Evolutionary conservation across 331 rosid genomes (phyloP).

Genomic region (Dryas integrifolia): DNA sequence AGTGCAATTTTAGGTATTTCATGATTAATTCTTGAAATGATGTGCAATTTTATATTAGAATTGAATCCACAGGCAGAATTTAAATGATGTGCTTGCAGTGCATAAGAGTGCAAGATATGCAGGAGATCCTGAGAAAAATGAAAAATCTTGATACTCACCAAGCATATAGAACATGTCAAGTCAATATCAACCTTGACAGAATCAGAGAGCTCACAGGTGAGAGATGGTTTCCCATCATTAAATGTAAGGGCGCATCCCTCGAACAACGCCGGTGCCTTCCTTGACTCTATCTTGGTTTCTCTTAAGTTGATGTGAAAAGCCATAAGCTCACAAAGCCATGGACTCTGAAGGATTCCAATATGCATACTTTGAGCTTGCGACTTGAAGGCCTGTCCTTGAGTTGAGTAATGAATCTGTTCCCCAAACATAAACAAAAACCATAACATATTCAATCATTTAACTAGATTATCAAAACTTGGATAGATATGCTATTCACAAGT

Average conservation of each 20-base stretch:
- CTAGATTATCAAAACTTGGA: not conserved
- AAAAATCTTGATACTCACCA: constrained; percentile 58
- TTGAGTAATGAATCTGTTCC: constrained; percentile 82
- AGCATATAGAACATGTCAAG: constrained; percentile 83
- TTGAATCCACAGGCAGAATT: not conserved
- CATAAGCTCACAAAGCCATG: constrained; percentile 90
- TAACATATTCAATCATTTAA: not conserved
- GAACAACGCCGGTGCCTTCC: constrained; percentile 41
- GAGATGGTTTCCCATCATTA: constrained; percentile 71
- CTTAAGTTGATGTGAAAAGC: constrained; percentile 77
- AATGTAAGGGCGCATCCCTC: constrained; percentile 58
- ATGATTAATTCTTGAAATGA: not conserved
- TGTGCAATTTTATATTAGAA: not conserved
- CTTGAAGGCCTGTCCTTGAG: constrained; percentile 86
- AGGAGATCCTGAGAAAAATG: not conserved
- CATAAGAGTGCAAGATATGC: not conserved
- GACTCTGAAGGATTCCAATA: constrained; percentile 86
- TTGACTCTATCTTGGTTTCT: constrained; percentile 41
- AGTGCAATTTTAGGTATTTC: not conserved
- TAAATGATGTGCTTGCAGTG: not conserved
- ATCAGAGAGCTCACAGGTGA: constrained; percentile 69
- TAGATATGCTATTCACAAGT: not conserved
- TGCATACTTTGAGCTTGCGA: constrained; percentile 78
- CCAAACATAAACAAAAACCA: constrained; percentile 19
- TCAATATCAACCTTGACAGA: constrained; percentile 68